phyloP scores from a whole-genome alignment of 257 asterid genomes.

The Marsdenia floribunda region DNA sequence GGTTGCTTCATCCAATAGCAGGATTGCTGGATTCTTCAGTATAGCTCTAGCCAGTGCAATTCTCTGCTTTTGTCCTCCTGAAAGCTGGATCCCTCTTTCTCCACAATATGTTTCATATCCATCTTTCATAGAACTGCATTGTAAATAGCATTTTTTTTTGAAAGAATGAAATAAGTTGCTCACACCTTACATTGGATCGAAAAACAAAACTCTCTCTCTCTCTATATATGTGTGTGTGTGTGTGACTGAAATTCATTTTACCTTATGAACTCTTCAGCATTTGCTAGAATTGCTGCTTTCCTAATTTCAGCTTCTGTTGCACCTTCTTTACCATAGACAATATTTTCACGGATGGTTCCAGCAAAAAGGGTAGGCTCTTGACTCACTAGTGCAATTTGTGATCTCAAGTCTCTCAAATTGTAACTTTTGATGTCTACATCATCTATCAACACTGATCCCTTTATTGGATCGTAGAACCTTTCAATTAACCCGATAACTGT shows the following conservation, averaged over 20 bases:
- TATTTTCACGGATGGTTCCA: slow-evolving; percentile 54
- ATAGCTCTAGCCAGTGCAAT: slow-evolving; percentile 68
- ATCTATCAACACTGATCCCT: slow-evolving; percentile 52
- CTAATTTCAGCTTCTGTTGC: slow-evolving; percentile 57
- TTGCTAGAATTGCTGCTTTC: slow-evolving; percentile 55
- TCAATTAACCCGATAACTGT: slow-evolving; percentile 61
- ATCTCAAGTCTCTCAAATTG: slow-evolving; percentile 52
- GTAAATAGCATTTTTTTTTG: neutral
- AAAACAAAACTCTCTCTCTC: neutral
- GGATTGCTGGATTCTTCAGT: slow-evolving; percentile 62
- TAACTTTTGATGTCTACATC: slow-evolving; percentile 49
- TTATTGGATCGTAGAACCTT: slow-evolving; percentile 64
- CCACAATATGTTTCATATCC: slow-evolving; percentile 70
- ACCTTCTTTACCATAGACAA: slow-evolving; percentile 44
- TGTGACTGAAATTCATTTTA: slow-evolving; percentile 10
- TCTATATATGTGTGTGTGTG: too few species aligned
- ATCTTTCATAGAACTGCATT: slow-evolving; percentile 47
- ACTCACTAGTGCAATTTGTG: slow-evolving; percentile 63
- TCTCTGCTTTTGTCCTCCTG: slow-evolving; percentile 79
- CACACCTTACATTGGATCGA: neutral
- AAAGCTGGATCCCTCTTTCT: slow-evolving; percentile 66
- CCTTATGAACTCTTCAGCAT: slow-evolving; percentile 82
- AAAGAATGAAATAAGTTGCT: neutral
- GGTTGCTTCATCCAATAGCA: slow-evolving; percentile 75
- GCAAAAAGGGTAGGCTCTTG: slow-evolving; percentile 70